phyloP scores from a whole-genome alignment of 2,329 filamentous ascomycete species.

The Diaporthe citrichinensis region DNA sequence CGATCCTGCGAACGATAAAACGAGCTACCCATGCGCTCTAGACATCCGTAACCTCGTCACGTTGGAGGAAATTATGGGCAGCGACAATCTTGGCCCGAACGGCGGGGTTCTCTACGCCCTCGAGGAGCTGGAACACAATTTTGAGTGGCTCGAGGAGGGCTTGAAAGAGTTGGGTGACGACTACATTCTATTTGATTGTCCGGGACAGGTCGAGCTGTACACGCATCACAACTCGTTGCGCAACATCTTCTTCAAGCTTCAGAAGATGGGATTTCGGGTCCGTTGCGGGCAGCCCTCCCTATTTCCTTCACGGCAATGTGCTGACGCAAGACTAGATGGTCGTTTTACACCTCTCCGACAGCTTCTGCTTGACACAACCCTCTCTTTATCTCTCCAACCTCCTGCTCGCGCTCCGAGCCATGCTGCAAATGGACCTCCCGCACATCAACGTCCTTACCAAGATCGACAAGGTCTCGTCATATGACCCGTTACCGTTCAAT shows the following conservation, averaged over 20 bases:
- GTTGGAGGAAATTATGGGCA: constrained; percentile 94
- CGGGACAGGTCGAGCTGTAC: constrained; percentile 96
- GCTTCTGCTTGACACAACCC: constrained; percentile 91
- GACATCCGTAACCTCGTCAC: constrained; percentile 92
- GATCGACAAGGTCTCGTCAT: constrained; percentile 92
- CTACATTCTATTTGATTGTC: constrained; percentile 95
- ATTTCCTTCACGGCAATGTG: background rate
- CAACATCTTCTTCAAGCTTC: constrained; percentile 90
- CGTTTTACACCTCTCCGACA: constrained; percentile 93
- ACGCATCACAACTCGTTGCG: constrained; percentile 94
- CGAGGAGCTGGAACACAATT: constrained; percentile 94
- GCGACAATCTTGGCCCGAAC: constrained; percentile 91
- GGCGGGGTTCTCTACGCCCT: constrained; percentile 93
- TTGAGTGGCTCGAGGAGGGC: constrained; percentile 90
- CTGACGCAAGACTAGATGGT: constrained; percentile 75
- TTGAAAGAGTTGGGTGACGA: constrained; percentile 87
- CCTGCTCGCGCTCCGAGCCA: constrained; percentile 91
- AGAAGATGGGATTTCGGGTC: constrained; percentile 94
- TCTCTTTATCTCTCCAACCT: constrained; percentile 96
- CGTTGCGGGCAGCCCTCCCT: constrained; percentile 50
- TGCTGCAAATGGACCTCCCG: constrained; percentile 98
- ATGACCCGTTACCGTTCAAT: constrained; percentile 91
- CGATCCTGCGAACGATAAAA: constrained; percentile 95
- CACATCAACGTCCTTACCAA: constrained; percentile 97
- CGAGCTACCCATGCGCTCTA: constrained; percentile 88